Conservation (phyloP, 2,329 filamentous ascomycete species). For the Aspergillus quadricinctus region DNA sequence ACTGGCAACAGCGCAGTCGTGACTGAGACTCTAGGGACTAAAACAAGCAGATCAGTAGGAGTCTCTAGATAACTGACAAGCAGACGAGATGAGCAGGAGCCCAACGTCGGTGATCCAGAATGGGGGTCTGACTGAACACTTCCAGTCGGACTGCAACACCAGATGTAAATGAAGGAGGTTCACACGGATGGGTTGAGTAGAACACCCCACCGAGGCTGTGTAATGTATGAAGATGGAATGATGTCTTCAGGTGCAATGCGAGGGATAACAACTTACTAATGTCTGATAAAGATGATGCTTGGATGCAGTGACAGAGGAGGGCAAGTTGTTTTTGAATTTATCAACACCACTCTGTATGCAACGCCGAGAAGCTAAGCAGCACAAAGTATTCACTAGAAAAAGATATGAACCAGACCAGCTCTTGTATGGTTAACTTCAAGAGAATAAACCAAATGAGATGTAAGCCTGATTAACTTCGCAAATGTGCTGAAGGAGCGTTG, state of each 20-base stretch:
- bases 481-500: slow-evolving; percentile 1
- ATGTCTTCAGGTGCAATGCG: not conserved
- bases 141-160: not conserved
- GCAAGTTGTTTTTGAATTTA: not conserved
- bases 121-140: not conserved
- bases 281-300: not conserved
- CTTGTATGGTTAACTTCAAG: not conserved
- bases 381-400: slow-evolving; percentile 1
- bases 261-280: not conserved
- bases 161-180: not conserved
- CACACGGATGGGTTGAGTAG: not conserved
- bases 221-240: not conserved
- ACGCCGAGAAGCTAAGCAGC: slow-evolving; percentile 1
- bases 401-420: not conserved
- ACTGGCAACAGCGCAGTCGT: not conserved
- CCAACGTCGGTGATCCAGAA: not conserved
- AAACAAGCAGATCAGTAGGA: not conserved
- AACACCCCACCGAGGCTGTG: not conserved
- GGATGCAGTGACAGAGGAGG: not conserved
- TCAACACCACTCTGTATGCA: not conserved
- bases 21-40: not conserved
- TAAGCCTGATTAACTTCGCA: slow-evolving; percentile 3
- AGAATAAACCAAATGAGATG: not conserved
- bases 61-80: not conserved
- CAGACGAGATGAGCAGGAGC: not conserved